Conservation (phyloP, 805 yeast genomes). For the Teunomyces lycoperdinae region DNA sequence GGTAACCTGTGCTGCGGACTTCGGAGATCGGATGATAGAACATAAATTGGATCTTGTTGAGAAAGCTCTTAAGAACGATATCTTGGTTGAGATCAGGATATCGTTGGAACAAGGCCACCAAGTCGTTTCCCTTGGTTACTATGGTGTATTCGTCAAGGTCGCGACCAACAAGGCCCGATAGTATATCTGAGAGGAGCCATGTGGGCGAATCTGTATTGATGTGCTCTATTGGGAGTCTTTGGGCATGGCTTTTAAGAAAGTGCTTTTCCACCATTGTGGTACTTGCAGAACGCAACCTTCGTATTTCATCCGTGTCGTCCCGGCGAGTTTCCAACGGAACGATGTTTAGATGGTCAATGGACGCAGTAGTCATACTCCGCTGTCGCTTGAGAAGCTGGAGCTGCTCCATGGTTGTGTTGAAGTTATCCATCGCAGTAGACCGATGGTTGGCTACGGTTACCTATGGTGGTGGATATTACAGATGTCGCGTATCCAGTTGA, state of each 20-base stretch:
- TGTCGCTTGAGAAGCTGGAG: constrained; percentile 2
- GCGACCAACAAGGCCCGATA: constrained; percentile 49
- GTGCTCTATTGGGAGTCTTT: neutral
- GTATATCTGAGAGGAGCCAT: constrained; percentile 61
- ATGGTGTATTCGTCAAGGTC: constrained; percentile 49
- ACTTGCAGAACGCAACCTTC: constrained; percentile 2
- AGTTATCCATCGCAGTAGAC: neutral
- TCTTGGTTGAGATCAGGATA: constrained; percentile 65
- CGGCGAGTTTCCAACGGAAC: constrained; percentile 9
- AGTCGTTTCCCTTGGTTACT: constrained; percentile 62
- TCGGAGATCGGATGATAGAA: constrained; percentile 56
- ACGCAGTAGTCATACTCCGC: constrained; percentile 9
- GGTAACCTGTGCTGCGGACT: constrained; percentile 72
- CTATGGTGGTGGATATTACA: neutral
- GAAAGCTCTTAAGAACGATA: constrained; percentile 55
- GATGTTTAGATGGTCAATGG: constrained; percentile 11
- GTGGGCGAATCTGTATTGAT: constrained; percentile 26
- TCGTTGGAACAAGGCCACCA: constrained; percentile 53
- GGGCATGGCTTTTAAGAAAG: neutral
- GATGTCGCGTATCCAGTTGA: neutral
- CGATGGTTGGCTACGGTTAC: neutral
- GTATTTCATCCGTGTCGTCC: neutral
- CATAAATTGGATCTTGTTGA: constrained; percentile 58
- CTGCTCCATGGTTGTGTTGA: neutral
- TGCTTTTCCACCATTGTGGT: neutral